phyloP scores from a whole-genome alignment of 2,329 filamentous ascomycete species.

The Alternaria brassicicola region DNA sequence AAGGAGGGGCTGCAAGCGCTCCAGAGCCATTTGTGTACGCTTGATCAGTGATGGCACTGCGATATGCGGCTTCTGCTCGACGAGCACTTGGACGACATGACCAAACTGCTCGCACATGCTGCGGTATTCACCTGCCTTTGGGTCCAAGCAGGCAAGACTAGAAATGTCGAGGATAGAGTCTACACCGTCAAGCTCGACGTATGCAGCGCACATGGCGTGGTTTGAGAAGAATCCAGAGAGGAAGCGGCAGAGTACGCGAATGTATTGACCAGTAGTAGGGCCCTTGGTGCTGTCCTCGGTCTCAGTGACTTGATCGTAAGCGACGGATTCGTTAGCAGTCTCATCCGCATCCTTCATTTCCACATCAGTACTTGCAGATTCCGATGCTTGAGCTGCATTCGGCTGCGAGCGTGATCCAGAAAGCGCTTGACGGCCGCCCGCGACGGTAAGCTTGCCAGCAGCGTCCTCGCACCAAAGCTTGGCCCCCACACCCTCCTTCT shows the following conservation, averaged over 20 bases:
- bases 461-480: slow-evolving; percentile 72
- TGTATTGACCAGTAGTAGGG: slow-evolving; percentile 68
- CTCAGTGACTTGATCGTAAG: slow-evolving; percentile 51
- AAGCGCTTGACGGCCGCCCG: slow-evolving; percentile 59
- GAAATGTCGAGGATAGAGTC: slow-evolving; percentile 85
- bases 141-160: slow-evolving; percentile 79
- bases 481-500: slow-evolving; percentile 73
- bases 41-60: slow-evolving; percentile 81
- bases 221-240: slow-evolving; percentile 79
- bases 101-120: slow-evolving; percentile 72
- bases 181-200: slow-evolving; percentile 79
- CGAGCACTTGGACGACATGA: slow-evolving; percentile 75
- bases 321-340: slow-evolving; percentile 30
- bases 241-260: slow-evolving; percentile 79
- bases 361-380: slow-evolving; percentile 52
- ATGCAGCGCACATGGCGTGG: slow-evolving; percentile 70
- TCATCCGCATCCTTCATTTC: slow-evolving; percentile 65
- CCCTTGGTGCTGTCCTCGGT: slow-evolving; percentile 58
- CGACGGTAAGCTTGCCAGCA: slow-evolving; percentile 64
- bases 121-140: slow-evolving; percentile 67
- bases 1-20: slow-evolving; percentile 71
- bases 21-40: slow-evolving; percentile 72
- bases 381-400: slow-evolving; percentile 18
- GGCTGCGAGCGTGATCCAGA: slow-evolving; percentile 51
- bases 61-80: slow-evolving; percentile 80